Evolutionary conservation across 768 basidiomycete genomes (phyloP).

Genomic region (Lactifluus pinguis): DNA sequence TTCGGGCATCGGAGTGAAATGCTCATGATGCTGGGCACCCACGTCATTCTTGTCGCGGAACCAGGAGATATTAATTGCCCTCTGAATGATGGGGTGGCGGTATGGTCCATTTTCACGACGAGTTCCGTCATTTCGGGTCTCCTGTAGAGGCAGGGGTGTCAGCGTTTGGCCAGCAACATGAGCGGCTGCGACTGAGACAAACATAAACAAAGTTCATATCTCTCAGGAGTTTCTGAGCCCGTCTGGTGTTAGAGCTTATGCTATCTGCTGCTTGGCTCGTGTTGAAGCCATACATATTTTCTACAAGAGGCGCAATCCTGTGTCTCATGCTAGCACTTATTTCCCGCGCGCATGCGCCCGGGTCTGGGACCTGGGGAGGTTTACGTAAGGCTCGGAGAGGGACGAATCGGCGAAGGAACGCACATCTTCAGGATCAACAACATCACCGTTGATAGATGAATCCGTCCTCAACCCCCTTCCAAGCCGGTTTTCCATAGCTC

Average conservation of each 20-base stretch:
- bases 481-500: neutral
- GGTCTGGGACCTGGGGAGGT: neutral
- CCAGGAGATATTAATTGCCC: neutral
- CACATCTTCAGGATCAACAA: neutral
- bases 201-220: neutral
- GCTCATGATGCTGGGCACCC: neutral
- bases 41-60: slow-evolving; percentile 2
- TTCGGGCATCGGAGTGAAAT: neutral
- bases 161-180: neutral
- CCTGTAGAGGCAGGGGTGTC: neutral
- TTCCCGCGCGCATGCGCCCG: neutral
- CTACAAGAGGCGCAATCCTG: neutral
- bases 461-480: neutral
- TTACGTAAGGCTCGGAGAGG: neutral
- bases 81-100: slow-evolving; percentile 2
- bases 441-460: no score
- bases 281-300: neutral
- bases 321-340: neutral
- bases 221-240: neutral
- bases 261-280: neutral
- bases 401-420: neutral
- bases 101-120: neutral
- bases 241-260: neutral
- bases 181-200: neutral
- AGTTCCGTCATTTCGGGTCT: neutral